Conservation (phyloP, 345 rosid genomes). For the Theobroma cacao region DNA sequence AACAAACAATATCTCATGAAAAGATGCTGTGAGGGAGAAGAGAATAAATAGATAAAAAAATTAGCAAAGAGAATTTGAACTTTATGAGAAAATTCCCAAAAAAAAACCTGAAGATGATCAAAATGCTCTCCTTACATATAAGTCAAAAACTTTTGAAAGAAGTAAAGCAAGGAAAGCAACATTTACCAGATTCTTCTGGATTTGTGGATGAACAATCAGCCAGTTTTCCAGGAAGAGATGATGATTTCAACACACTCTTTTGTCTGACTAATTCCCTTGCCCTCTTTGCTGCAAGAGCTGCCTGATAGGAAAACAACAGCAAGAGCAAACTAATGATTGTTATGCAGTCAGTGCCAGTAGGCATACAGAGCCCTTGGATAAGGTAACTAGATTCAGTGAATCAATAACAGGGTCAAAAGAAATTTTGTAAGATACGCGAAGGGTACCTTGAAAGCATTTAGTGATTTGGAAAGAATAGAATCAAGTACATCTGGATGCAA, state of each 20-base stretch:
- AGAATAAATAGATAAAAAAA: background rate
- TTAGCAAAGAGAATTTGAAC: background rate
- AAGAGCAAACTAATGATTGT: background rate
- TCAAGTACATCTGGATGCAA: constrained; percentile 97
- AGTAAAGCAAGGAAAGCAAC: background rate
- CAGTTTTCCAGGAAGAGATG: constrained; percentile 98
- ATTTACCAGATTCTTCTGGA: constrained; percentile 90
- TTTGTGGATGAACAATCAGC: constrained; percentile 92
- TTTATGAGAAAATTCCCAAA: background rate
- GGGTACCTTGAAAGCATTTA: constrained; percentile 91
- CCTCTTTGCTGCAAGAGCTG: constrained; percentile 97
- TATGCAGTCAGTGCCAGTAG: background rate
- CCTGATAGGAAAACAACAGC: constrained; percentile 44
- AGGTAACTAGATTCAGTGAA: background rate
- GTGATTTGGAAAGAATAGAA: constrained; percentile 80
- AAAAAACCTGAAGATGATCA: background rate
- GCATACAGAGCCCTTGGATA: background rate
- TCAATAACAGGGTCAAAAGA: background rate
- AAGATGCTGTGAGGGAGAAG: background rate
- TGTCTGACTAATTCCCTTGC: constrained; percentile 95
- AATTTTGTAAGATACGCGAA: constrained; percentile 1
- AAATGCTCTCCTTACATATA: background rate
- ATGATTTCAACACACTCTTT: constrained; percentile 82
- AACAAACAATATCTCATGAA: background rate
- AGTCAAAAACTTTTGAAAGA: background rate